Evolutionary conservation across 805 yeast species (phyloP).

Genomic region (Debaryomyces hansenii): DNA sequence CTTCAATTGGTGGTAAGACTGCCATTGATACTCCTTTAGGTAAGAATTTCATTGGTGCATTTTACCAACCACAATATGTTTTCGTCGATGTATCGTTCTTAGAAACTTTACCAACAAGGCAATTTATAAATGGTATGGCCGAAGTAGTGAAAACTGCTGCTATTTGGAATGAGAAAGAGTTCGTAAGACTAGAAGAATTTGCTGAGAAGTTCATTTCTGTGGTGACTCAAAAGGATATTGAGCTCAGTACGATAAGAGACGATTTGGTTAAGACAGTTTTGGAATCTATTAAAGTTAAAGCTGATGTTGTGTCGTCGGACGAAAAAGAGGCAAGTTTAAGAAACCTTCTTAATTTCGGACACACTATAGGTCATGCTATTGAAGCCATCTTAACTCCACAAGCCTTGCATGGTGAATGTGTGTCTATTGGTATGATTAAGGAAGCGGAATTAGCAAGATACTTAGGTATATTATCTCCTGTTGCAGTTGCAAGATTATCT

Average conservation of each 20-base stretch:
- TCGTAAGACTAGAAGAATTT: constrained; percentile 77
- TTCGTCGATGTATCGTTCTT: constrained; percentile 86
- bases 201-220: constrained; percentile 69
- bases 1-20: constrained; percentile 97
- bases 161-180: constrained; percentile 91
- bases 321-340: constrained; percentile 95
- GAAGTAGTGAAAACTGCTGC: constrained; percentile 98
- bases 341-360: constrained; percentile 92
- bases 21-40: constrained; percentile 97
- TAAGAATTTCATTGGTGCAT: constrained; percentile 93
- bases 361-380: constrained; percentile 95
- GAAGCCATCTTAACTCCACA: constrained; percentile 98
- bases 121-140: constrained; percentile 97
- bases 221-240: constrained; percentile 43
- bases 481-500: constrained; percentile 86
- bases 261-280: constrained; percentile 76
- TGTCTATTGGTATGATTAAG: constrained; percentile 91
- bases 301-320: constrained; percentile 89
- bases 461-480: constrained; percentile 83
- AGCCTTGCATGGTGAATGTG: constrained; percentile 97
- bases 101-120: constrained; percentile 86
- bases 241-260: constrained; percentile 66
- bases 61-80: constrained; percentile 92
- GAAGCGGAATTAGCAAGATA: constrained; percentile 97
- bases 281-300: constrained; percentile 88